Evolutionary conservation across 1,284 basidiomycete genomes (phyloP), one percentile per base, ranked within the genome.

Genomic region (Tylopilus orsonianus): DNA sequence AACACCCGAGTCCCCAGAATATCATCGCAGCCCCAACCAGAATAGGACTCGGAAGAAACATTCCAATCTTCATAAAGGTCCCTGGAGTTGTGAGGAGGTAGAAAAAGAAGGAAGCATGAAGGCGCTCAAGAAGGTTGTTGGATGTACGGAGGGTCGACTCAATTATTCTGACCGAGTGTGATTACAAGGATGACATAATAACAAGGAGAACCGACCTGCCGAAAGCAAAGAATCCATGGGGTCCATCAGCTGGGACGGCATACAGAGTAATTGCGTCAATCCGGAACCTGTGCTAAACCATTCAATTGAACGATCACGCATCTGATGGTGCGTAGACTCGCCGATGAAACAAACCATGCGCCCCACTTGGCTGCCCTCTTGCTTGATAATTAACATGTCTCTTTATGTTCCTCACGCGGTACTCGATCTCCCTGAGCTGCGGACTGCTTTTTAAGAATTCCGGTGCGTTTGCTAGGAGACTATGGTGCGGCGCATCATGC

Each of bases 101-200:
- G 71, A 97, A 93, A 74, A 97, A 96, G 71, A 95, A 94, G 1
- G 92, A 95, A 5, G 94, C 93, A 66, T 97, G 94, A 19, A 97
- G 81, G 12, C 94, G 83, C 64, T 97, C 94, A 10, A 97, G 78
- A 7, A 97, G 78, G 64, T 97, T 97, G 69, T 96, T 97, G 64
- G 85, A 82, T 8, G 93, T 91, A 48, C 94, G 81, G 29, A 96
- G 73, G 10, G 88, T 86, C 1, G 90, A 93, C 70, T 97, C 95
- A 35, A 95, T 63, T 34, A 85, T 77, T 36, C 90, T 92, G 54
- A 32, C 14, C 32, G 36, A 16, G 40, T 27, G n/a, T 36, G 34
- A 42, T 43, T 34, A 37, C 20, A 24, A 9, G 26, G 38, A 41
- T 1, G 12, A 27, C 23, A 32, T 12, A 6, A 42, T 10, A 40